phyloP scores from a whole-genome alignment of 106 monocot genomes.

The Dendrobium huoshanense region DNA sequence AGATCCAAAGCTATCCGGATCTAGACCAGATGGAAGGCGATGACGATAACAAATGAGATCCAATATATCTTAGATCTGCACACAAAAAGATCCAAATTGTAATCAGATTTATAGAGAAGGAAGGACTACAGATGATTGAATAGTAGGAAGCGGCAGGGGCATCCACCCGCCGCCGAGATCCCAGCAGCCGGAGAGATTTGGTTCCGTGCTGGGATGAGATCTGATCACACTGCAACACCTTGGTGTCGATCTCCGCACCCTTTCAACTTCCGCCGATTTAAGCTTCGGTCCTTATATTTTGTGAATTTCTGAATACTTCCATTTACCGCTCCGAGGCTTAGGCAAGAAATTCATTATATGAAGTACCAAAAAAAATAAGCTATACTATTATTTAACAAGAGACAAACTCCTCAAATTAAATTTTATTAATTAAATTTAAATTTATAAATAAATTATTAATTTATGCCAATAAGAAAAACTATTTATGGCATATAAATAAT shows the following conservation, averaged over 20 bases:
- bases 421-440: too few species aligned
- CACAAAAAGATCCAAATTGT: background rate
- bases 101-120: background rate
- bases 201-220: background rate
- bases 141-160: background rate
- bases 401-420: too few species aligned
- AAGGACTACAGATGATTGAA: background rate
- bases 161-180: too few species aligned
- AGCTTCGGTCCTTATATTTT: background rate
- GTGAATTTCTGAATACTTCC: too few species aligned
- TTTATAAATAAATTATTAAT: too few species aligned
- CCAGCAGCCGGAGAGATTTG: background rate
- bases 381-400: too few species aligned
- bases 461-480: too few species aligned
- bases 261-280: background rate
- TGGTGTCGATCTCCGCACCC: background rate
- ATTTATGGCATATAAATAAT: too few species aligned
- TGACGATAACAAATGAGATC: background rate
- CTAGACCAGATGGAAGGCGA: background rate
- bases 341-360: too few species aligned
- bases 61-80: background rate
- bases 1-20: background rate
- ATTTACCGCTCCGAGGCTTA: too few species aligned
- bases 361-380: too few species aligned
- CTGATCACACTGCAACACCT: background rate